Percentiles rank a stretch among this genome's conserved stretches.
phyloP scores from a whole-genome alignment of 768 basidiomycete genomes.

The Mycena galericulata region DNA sequence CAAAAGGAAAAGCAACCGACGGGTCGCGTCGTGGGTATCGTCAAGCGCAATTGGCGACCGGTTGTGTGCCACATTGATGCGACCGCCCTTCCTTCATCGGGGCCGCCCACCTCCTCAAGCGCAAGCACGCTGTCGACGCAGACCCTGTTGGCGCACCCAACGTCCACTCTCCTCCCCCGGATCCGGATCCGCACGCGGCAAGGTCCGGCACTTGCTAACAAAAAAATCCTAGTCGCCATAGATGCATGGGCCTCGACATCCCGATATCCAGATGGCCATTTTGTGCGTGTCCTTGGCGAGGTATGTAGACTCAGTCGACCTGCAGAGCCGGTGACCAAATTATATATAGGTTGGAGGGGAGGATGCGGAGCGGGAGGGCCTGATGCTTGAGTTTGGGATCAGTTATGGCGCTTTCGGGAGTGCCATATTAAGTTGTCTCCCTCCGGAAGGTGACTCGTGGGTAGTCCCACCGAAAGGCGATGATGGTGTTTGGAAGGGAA shows the following conservation, averaged over 20 bases:
- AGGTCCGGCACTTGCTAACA: constrained; percentile 86
- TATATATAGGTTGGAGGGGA: constrained; percentile 80
- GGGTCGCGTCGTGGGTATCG: constrained; percentile 89
- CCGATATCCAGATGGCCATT: constrained; percentile 96
- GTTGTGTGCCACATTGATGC: constrained; percentile 97
- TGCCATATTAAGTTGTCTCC: constrained; percentile 92
- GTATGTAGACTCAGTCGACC: background rate
- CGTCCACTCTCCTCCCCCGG: constrained; percentile 90
- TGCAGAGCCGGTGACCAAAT: background rate
- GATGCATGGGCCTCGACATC: constrained; percentile 92
- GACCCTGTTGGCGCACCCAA: constrained; percentile 94
- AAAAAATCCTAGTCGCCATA: constrained; percentile 96
- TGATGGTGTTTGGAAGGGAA: constrained; percentile 76
- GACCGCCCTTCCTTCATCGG: constrained; percentile 82
- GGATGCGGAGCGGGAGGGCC: constrained; percentile 94
- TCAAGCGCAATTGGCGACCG: constrained; percentile 96
- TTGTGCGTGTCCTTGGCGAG: constrained; percentile 89
- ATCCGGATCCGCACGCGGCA: constrained; percentile 96
- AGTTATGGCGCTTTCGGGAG: constrained; percentile 97
- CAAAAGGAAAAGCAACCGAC: constrained; percentile 86
- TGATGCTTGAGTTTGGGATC: constrained; percentile 94
- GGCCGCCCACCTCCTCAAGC: constrained; percentile 45
- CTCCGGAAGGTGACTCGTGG: constrained; percentile 91
- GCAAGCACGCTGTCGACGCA: constrained; percentile 86
- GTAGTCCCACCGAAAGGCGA: constrained; percentile 84